Evolutionary conservation across 805 yeast genomes (phyloP), one percentile per base, ranked within the genome.

Genomic region (Saccharomycopsis sp.): DNA sequence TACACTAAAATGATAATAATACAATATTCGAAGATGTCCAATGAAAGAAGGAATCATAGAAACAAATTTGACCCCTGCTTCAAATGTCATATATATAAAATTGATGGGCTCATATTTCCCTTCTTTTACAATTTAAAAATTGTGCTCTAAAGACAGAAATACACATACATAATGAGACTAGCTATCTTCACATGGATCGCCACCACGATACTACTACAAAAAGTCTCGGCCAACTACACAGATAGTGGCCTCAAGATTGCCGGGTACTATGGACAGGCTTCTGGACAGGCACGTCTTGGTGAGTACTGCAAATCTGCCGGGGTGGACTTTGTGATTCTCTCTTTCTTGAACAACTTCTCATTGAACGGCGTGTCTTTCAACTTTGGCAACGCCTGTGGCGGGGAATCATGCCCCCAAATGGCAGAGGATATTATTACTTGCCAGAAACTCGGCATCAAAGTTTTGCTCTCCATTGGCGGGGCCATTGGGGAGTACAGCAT

Each of bases 231-330:
- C 9, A 25, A 25, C 9, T 25, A 34, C 16, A 34, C 20, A 5
- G 17, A 8, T 5, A 16, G 16, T 13, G 30, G 37, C n/a, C n/a
- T 7, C 29, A 74, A 76, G 39, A 67, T 80, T 22, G 87, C 77
- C 4, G 64, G 77, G 3, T 81, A 81, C 59, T 81, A 88, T 88
- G 89, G 89, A 34, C 88, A 81, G 57, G 69, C 69, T 40, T 67
- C 80, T 13, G 18, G 26, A 27, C 41, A 45, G 20, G 34, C 32
- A 12, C 15, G 21, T 22, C 25, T 45, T 17, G 48, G 38, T 8
- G 27, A 35, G 4, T 45, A 45, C 27, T 45, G 48, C 31, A 27
- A 37, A 26, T 22, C 30, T 8, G 26, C 29, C 20, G 26, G 21
- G 9, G 18, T 42, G 16, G 48, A 45, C 31, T 34, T 60, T 73